phyloP scores from a whole-genome alignment of 768 basidiomycete genomes.

The Clathrus columnatus region DNA sequence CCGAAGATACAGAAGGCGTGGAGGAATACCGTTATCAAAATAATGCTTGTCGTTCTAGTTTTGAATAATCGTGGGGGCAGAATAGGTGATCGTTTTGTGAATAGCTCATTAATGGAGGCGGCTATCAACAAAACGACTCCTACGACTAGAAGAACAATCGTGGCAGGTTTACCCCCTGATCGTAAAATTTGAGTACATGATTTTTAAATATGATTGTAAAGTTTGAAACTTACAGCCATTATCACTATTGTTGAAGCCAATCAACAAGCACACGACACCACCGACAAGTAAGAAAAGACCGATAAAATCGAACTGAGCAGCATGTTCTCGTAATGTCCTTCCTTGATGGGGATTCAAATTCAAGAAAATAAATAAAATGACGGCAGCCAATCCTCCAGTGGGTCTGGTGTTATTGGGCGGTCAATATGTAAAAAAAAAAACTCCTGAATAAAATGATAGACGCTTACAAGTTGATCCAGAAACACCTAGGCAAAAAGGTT shows the following conservation, averaged over 20 bases:
- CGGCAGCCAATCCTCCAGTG: constrained; percentile 26
- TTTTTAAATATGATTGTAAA: no score
- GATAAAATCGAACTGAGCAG: constrained; percentile 30
- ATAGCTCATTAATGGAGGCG: constrained; percentile 27
- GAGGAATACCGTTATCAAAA: constrained; percentile 26
- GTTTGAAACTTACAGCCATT: constrained; percentile 24
- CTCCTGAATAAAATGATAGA: background rate
- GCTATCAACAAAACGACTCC: constrained; percentile 24
- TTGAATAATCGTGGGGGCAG: constrained; percentile 33
- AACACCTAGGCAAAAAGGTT: constrained; percentile 39
- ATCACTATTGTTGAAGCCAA: constrained; percentile 31
- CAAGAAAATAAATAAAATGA: constrained; percentile 26
- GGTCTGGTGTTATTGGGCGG: constrained; percentile 21
- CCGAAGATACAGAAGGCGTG: constrained; percentile 26
- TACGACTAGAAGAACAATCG: constrained; percentile 30
- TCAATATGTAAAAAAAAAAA: background rate
- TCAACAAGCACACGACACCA: constrained; percentile 29
- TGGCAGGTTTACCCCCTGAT: constrained; percentile 24
- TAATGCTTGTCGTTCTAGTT: constrained; percentile 30
- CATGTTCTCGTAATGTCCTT: constrained; percentile 24
- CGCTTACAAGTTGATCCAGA: constrained; percentile 41
- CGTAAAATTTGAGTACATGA: no score
- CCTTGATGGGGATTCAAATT: constrained; percentile 28
- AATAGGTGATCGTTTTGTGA: constrained; percentile 27
- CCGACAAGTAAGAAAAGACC: constrained; percentile 27